Evolutionary conservation across 1,284 basidiomycete species (phyloP).

Genomic region (Ceratobasidium sp.): DNA sequence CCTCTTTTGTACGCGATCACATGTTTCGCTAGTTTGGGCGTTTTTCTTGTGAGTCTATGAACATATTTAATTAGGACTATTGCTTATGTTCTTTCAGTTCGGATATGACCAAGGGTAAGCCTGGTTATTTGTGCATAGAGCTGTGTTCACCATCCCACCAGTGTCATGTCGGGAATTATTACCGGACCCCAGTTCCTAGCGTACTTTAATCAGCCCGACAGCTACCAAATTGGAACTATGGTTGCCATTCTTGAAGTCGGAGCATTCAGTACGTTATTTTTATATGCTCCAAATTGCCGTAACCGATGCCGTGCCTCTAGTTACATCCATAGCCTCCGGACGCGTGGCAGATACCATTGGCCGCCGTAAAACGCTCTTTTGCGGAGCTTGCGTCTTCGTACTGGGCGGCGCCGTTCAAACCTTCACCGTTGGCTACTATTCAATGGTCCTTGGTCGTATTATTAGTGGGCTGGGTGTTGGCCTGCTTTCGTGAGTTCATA

Average conservation of each 20-base stretch:
- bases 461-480: slow-evolving; percentile 94
- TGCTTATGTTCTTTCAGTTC: slow-evolving; percentile 59
- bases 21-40: slow-evolving; percentile 84
- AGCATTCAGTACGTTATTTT: slow-evolving; percentile 73
- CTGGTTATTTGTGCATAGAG: slow-evolving; percentile 35
- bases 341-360: slow-evolving; percentile 87
- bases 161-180: slow-evolving; percentile 91
- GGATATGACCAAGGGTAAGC: slow-evolving; percentile 91
- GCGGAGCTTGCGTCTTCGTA: slow-evolving; percentile 87
- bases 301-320: slow-evolving; percentile 51
- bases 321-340: slow-evolving; percentile 90
- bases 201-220: slow-evolving; percentile 80
- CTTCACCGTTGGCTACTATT: slow-evolving; percentile 79
- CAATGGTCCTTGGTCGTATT: slow-evolving; percentile 89
- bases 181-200: slow-evolving; percentile 90
- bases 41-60: slow-evolving; percentile 72
- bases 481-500: slow-evolving; percentile 74
- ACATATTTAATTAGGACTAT: neutral
- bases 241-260: slow-evolving; percentile 92
- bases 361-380: slow-evolving; percentile 84
- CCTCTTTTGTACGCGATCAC: slow-evolving; percentile 82
- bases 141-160: slow-evolving; percentile 51
- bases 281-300: neutral
- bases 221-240: slow-evolving; percentile 79
- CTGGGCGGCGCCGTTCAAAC: slow-evolving; percentile 91